Conservation (phyloP, 2,329 filamentous ascomycete genomes). For the Chrysoporthe cubensis region DNA sequence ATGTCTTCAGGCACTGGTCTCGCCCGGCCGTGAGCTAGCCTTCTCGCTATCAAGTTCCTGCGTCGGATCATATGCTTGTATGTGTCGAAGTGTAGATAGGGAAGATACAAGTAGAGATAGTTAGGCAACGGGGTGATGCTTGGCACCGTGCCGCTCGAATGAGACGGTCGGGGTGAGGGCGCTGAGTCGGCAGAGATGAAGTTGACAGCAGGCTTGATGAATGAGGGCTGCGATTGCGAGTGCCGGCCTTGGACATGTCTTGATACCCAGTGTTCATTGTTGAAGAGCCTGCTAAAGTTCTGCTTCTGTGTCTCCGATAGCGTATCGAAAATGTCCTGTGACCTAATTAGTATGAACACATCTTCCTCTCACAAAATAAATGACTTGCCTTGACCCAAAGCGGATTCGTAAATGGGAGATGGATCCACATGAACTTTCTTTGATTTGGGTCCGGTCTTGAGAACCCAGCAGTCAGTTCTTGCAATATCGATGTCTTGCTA, state of each 20-base stretch:
- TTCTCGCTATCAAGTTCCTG: constrained; percentile 56
- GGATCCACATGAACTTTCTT: constrained; percentile 62
- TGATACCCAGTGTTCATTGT: constrained; percentile 47
- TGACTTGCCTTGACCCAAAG: constrained; percentile 58
- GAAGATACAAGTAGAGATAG: constrained; percentile 57
- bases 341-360: constrained; percentile 20
- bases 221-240: constrained; percentile 44
- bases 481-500: constrained; percentile 32
- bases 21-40: constrained; percentile 57
- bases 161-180: constrained; percentile 32
- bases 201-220: constrained; percentile 44
- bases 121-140: constrained; percentile 25
- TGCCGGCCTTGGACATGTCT: constrained; percentile 46
- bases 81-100: constrained; percentile 68
- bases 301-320: constrained; percentile 48
- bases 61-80: constrained; percentile 62
- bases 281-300: constrained; percentile 44
- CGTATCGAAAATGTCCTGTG: constrained; percentile 41
- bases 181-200: constrained; percentile 39
- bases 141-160: constrained; percentile 21
- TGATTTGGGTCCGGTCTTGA: constrained; percentile 43
- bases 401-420: constrained; percentile 60
- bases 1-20: constrained; percentile 60
- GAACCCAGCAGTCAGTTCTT: constrained; percentile 44
- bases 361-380: constrained; percentile 18